Conservation (phyloP, 2,329 filamentous ascomycete species). For the Simplicillium sp. region DNA sequence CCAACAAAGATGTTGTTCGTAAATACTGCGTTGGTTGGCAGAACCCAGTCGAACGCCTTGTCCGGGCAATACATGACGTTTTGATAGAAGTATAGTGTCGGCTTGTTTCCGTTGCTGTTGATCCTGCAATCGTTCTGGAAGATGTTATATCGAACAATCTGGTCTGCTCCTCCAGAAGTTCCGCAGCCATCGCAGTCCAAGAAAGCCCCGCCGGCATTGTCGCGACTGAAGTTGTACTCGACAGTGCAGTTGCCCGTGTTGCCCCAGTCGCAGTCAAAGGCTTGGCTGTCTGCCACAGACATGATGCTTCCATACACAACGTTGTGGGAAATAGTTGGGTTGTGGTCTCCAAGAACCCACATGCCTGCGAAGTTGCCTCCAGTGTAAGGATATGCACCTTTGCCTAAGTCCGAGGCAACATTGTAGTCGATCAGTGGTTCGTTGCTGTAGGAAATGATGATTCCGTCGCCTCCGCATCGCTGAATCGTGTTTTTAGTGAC, state of each 20-base stretch:
- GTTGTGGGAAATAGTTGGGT: slow-evolving; percentile 12
- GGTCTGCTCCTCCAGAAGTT: slow-evolving; percentile 11
- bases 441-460: slow-evolving; percentile 13
- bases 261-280: slow-evolving; percentile 17
- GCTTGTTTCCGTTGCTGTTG: slow-evolving; percentile 11
- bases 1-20: slow-evolving; percentile 17
- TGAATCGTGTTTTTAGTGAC: slow-evolving; percentile 12
- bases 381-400: slow-evolving; percentile 14
- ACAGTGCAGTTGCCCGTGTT: slow-evolving; percentile 15
- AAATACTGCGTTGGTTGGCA: slow-evolving; percentile 10
- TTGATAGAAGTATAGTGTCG: slow-evolving; percentile 14
- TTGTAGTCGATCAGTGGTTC: slow-evolving; percentile 13
- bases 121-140: slow-evolving; percentile 16
- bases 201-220: slow-evolving; percentile 16
- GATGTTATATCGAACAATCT: slow-evolving; percentile 16
- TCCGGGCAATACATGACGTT: slow-evolving; percentile 15
- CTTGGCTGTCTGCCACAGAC: slow-evolving; percentile 13
- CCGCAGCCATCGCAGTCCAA: slow-evolving; percentile 17
- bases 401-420: slow-evolving; percentile 12
- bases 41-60: slow-evolving; percentile 10
- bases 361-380: slow-evolving; percentile 17
- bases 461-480: slow-evolving; percentile 14
- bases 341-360: slow-evolving; percentile 14
- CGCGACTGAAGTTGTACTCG: slow-evolving; percentile 16
- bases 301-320: slow-evolving; percentile 15